A percentile compares a stretch with the other conserved stretches of the same genome.
Evolutionary conservation across 139 green algal genomes (phyloP).

Genomic region (Micractinium sp.): DNA sequence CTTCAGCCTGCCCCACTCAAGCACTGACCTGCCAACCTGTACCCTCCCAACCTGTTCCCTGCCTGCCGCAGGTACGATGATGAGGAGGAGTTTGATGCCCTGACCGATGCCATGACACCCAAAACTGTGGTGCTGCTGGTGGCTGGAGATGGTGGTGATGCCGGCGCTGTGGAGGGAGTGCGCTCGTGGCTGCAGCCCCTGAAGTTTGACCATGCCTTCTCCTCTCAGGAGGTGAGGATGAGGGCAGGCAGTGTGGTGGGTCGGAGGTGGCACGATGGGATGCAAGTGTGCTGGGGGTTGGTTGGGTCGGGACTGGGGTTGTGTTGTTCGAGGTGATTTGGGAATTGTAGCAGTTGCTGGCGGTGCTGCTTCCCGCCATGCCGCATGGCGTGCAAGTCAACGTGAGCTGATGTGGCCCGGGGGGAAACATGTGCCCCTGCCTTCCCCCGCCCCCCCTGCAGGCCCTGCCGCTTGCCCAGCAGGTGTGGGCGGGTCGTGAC

Average conservation of each 20-base stretch:
- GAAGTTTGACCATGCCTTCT: constrained; percentile 1
- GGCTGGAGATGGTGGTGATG: neutral
- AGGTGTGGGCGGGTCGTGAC: constrained; percentile 20
- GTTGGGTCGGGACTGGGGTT: too few species aligned
- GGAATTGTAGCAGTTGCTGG: too few species aligned
- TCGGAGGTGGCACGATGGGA: too few species aligned
- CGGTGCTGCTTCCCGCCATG: too few species aligned
- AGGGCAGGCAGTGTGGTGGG: too few species aligned
- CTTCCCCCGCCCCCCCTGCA: neutral
- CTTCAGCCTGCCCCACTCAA: too few species aligned
- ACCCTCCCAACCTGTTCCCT: neutral
- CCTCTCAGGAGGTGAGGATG: neutral
- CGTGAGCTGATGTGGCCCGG: neutral
- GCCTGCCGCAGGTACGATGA: constrained; percentile 24
- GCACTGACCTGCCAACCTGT: too few species aligned
- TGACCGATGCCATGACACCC: constrained; percentile 13
- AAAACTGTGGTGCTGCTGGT: constrained; percentile 24
- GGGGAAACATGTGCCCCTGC: neutral
- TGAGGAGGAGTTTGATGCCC: constrained; percentile 30
- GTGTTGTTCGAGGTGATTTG: too few species aligned
- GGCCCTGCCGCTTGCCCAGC: neutral
- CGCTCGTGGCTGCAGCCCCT: constrained; percentile 3
- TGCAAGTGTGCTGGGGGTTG: too few species aligned
- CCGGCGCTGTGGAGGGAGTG: neutral
- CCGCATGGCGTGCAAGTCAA: too few species aligned